Base-by-base conservation (phyloP, 306 rosid species). In the Carpinus fangiana region DNA sequence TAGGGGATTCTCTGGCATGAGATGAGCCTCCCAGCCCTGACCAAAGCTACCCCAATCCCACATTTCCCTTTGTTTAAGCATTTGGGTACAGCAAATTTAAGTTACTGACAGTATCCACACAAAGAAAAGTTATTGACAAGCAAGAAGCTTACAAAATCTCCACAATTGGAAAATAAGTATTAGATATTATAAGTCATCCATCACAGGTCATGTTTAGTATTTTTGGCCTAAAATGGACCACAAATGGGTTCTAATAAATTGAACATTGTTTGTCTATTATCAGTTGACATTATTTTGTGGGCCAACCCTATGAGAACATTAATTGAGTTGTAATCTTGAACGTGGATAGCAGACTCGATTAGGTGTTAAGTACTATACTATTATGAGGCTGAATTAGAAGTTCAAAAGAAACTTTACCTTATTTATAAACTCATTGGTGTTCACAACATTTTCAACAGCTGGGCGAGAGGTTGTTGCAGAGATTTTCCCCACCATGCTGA, bases 401-500 rank as follows among this genome's bases (percentile, higher is more conserved):
- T 8, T 67, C 70, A 66, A 34, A 50, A 73, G 23, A 66, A 73
- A 53, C 11, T 47, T 60, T 84, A 82, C 92, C 90, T 86, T 86
- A 60, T 67, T 69, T 17, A 83, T 31, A 67, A 65, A 47, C 51
- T 82, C 82, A 79, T 72, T 84, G 59, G 72, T 60, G 59, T 74
- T 69, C 77, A 74, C 47, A 70, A 77, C 78, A 81, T 59, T 83
- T 55, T 76, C 82, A 79, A 83, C 66, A 67, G 79, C 75, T 76
- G 76, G 71, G 79, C 48, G 73, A 84, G 78, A 65, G 66, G 76
- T 72, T 46, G 47, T 78, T 46, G 85, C 66, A 71, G 75, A 69
- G 76, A 74, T 73, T 12, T 61, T 87, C 62, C 70, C 90, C 61
- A 69, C 73, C 54, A 7, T 84, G 75, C 80, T 82, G 23, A 75